Evolutionary conservation across 768 basidiomycete species (phyloP), one percentile per base, ranked within the genome.

Genomic region (Cyclocybe aegerita): DNA sequence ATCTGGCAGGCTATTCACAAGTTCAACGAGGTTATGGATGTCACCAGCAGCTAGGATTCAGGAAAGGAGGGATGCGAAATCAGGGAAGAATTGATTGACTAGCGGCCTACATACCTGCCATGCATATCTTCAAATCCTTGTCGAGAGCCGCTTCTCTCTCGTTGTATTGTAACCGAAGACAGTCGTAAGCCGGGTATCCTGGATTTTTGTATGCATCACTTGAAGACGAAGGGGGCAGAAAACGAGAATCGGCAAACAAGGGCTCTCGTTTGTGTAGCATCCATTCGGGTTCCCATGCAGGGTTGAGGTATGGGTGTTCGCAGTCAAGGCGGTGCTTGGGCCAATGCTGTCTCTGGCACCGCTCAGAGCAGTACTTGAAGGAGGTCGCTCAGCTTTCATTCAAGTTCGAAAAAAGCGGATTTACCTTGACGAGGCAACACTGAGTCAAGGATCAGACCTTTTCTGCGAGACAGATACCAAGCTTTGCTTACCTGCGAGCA

Each of bases 291-390:
- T 67, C 59, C 72, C 73, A 73, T 37, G 53, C 52, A 2, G 40
- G 15, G 38, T 61, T 53, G 3, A 65, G 52, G 30, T 66, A 59
- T 1, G 59, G 56, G 55, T 68, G 64, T 47, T 70, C 65, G 49
- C 72, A 74, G 11, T 66, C 65, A 23, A 56, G 46, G n/a, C 66
- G 65, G 52, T 72, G 71, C 41, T 57, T 68, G 6, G 63, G 44
- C 70, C 67, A 70, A 52, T 72, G 70, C 42, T 66, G 67, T 11
- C 61, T 61, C 38, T 67, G 71, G 49, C 70, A 72, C 17, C 64
- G 58, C 47, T 57, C 64, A 7, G 69, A 71, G 39, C 69, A 71
- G 51, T 71, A 71, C 70, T 71, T 31, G 16, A 7, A 43, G n/a
- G 29, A 16, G 14, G 11, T 9, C 30, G 31, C 23, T 39, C 23